Percentiles rank a stretch among this genome's conserved stretches.
Conservation (phyloP, 2,329 filamentous ascomycete species). For the Fusarium tricinctum region DNA sequence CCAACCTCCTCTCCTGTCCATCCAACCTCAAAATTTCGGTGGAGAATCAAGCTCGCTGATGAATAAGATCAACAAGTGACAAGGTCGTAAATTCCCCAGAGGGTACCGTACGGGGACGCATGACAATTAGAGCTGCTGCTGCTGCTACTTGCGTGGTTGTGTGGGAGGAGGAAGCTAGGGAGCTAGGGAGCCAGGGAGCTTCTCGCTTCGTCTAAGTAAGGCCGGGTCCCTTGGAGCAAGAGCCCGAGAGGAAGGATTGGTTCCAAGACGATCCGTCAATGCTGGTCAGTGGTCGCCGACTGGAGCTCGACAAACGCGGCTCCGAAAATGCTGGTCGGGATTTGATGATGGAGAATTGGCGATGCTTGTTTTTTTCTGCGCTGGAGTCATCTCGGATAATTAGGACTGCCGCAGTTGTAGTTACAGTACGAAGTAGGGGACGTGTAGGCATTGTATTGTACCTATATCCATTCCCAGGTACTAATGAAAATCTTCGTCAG, state of each 20-base stretch:
- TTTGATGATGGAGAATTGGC: not conserved
- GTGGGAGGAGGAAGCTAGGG: not conserved
- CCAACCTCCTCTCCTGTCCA: constrained; percentile 26
- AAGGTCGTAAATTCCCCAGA: constrained; percentile 26
- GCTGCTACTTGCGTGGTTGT: constrained; percentile 13
- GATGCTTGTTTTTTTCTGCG: not conserved
- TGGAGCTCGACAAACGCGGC: constrained; percentile 46
- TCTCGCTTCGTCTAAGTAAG: constrained; percentile 10
- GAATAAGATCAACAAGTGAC: constrained; percentile 35
- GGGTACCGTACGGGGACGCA: constrained; percentile 11
- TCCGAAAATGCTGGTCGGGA: constrained; percentile 26
- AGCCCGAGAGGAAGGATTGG: constrained; percentile 21
- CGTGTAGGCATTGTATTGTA: not conserved
- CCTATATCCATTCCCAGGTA: not conserved
- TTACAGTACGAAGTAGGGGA: not conserved
- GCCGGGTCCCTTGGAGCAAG: constrained; percentile 19
- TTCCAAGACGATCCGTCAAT: constrained; percentile 38
- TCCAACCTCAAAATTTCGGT: constrained; percentile 36
- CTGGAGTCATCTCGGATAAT: not conserved
- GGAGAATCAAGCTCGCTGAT: constrained; percentile 32
- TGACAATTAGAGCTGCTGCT: constrained; percentile 1
- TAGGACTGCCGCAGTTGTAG: not conserved
- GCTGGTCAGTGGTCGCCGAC: constrained; percentile 22
- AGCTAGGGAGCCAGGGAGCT: not conserved
- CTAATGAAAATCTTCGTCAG: not conserved